These are phyloP conservation scores for Xylariaceae sp. DNA, from an alignment of 2,329 filamentous ascomycete genomes.

Conservation along the genomic window DNA sequence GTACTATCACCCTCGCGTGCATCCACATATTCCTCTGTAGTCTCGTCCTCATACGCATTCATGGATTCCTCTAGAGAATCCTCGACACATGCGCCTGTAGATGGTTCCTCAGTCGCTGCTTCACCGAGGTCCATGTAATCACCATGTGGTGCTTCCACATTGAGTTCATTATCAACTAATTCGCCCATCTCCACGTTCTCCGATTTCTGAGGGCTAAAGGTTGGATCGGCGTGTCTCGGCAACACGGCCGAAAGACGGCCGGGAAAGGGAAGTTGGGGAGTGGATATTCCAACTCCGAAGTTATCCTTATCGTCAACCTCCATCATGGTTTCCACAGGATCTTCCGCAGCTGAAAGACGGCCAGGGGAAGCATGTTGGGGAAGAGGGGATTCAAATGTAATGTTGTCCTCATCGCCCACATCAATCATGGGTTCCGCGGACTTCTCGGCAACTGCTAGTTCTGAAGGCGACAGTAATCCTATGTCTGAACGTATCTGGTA, in stretches of 20 bases:
- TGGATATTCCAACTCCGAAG: constrained; percentile 33
- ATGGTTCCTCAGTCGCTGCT: not conserved
- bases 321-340: not conserved
- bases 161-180: not conserved
- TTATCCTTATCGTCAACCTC: not conserved
- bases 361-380: constrained; percentile 40
- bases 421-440: constrained; percentile 5
- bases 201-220: constrained; percentile 24
- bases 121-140: not conserved
- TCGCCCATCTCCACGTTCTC: not conserved
- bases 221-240: constrained; percentile 41
- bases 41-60: not conserved
- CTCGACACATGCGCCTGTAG: not conserved
- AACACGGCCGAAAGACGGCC: constrained; percentile 45
- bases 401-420: constrained; percentile 13
- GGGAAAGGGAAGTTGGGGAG: constrained; percentile 39
- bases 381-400: constrained; percentile 2
- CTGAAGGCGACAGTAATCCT: constrained; percentile 8
- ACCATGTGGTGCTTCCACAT: not conserved
- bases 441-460: not conserved
- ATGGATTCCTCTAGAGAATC: not conserved
- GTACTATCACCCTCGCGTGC: not conserved
- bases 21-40: not conserved
- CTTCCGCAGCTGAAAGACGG: constrained; percentile 39
- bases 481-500: constrained; percentile 20